A percentile compares a stretch with the other conserved stretches of the same genome.
phyloP scores from a whole-genome alignment of 345 rosid genomes.

The Durio zibethinus region DNA sequence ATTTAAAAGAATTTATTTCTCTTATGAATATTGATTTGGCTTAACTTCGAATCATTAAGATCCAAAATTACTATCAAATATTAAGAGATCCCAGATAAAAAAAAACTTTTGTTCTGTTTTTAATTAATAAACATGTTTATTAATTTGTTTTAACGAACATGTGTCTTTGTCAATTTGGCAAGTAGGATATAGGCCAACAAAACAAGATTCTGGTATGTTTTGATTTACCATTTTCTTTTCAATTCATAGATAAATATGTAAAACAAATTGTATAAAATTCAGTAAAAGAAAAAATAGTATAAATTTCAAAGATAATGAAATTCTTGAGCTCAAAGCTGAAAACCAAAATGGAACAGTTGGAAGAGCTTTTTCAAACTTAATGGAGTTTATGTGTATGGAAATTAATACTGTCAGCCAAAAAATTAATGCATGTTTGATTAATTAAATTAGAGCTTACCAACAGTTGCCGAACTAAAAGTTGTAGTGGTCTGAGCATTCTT shows the following conservation, averaged over 20 bases:
- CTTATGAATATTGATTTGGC: too few relatives aligned
- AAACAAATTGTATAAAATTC: too few relatives aligned
- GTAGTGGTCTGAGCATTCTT: slow-evolving; percentile 54
- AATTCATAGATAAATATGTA: background rate
- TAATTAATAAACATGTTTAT: background rate
- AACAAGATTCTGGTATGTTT: background rate
- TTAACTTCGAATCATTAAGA: too few relatives aligned
- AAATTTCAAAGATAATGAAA: too few relatives aligned
- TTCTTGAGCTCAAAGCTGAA: background rate
- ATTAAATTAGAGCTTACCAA: slow-evolving; percentile 49
- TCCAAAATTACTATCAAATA: too few relatives aligned
- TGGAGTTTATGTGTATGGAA: background rate
- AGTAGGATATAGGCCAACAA: background rate
- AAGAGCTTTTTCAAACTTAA: background rate
- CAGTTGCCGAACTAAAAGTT: slow-evolving; percentile 78
- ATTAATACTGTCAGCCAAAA: too few relatives aligned
- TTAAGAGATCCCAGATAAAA: too few relatives aligned
- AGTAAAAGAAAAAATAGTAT: too few relatives aligned
- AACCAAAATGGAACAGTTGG: background rate
- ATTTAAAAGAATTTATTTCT: too few relatives aligned
- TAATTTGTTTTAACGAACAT: background rate
- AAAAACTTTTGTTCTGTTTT: background rate
- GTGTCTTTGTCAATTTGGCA: background rate
- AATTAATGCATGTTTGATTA: background rate
- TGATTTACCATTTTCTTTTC: background rate